Evolutionary conservation across 441 rosid genomes (phyloP), one percentile per base, ranked within the genome.

Genomic region (Pelargonium fulgidum): DNA sequence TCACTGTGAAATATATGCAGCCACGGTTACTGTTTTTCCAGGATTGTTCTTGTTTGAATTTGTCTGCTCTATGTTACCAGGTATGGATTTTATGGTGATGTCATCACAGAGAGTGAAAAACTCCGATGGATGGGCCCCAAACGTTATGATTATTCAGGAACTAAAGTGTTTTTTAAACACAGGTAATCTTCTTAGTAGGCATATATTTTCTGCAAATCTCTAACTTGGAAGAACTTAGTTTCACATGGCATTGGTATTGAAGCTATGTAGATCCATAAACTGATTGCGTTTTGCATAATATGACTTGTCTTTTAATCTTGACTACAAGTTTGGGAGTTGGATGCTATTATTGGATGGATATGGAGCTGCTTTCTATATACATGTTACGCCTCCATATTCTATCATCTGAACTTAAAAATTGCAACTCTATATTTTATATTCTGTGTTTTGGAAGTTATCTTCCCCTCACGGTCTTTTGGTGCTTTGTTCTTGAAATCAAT

Each of bases 71-170:
- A 75, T 64, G 7, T 71, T 73, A n/a, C 69, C 76, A 89, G 96
- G 78, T 93, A 91, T 82, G 98, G 97, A 59, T 93, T 91, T 80
- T 93, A 93, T 74, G 98, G 98, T 73, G 98, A 93, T 77, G 98
- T 93, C 72, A 84, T 93, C 48, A 76, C 88, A 29, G 97, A 91
- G 78, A 93, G 97, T 77, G 98, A 93, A 80, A 91, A 91, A 68
- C 84, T 85, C 75, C 93, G 98, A 39, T 93, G 97, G 98, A 91
- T 93, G 98, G 97, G 98, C 68, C 98, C 97, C 54, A 93, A 85
- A 71, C 91, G 97, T 58, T 93, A 91, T 78, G 98, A 93, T 78
- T 91, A 88, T 80, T 91, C 90, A 2, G 98, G 97, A 87, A 91
- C 98, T 20, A 91, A 93, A 82, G 90, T 89, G 70, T 91, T 91